Evolutionary conservation across 179 eudicot genomes (phyloP), one percentile per base, ranked within the genome.

Genomic region (Corrigiola litoralis): DNA sequence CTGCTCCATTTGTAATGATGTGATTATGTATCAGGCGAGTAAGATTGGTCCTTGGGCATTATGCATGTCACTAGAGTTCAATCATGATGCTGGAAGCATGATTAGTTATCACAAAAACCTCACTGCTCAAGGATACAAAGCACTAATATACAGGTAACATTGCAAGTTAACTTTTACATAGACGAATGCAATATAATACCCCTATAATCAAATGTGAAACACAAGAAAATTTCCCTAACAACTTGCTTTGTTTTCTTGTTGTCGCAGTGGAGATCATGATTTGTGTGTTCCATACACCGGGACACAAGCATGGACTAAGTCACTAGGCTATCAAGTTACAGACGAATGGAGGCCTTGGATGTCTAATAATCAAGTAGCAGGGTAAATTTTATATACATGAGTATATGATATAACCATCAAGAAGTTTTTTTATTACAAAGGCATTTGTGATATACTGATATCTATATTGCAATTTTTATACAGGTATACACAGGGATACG

Each of bases 31-130:
- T 34, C 80, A 92, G 98, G 81, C 48, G 70, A 84, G 58, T 44
- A 78, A 63, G 70, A 65, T 70, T 14, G 98, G 95, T 51, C 27
- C 57, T 1, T 92, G 98, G 98, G 81, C 82, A 38, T 71, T 90
- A 55, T 92, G 98, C 61, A 79, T 95, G 45, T 77, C 82, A 71
- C 76, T 92, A 34, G 46, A 13, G 20, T 92, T 71, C 65, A 28
- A 45, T 44, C 92, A 85, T 79, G 97, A 90, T 68, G 79, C 95
- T 63, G 97, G 97, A 50, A 89, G 97, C 81, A 92, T 92, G 97
- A 83, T 92, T 60, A 72, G 80, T 34, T 90, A 85, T 68, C 98
- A 92, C 84, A 87, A 47, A 68, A 90, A 86, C 75, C 95, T 92
- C 63, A 92, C 98, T 42, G 44, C 85, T 49, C 80, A 76, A 58